A percentile compares a stretch with the other conserved stretches of the same genome.
Evolutionary conservation across 495 filamentous ascomycete genomes (phyloP).

Genomic region (Lasiosphaeria miniovina): DNA sequence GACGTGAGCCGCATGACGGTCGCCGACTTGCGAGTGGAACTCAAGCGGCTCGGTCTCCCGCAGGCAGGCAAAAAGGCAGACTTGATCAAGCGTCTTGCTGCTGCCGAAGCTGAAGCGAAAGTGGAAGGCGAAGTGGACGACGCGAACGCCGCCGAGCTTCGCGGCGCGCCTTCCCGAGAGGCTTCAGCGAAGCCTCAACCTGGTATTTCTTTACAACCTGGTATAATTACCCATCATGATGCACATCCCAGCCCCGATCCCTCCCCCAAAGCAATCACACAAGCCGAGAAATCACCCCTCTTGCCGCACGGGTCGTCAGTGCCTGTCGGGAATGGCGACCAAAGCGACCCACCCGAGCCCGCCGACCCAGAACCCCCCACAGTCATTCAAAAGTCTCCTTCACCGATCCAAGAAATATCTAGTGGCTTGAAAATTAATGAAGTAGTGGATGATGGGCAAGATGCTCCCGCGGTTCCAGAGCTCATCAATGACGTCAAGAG

Average conservation of each 20-base stretch:
- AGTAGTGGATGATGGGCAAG: not conserved
- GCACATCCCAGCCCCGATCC: too few species aligned
- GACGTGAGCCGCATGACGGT: constrained; percentile 60
- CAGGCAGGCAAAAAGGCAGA: constrained; percentile 56
- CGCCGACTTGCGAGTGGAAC: constrained; percentile 54
- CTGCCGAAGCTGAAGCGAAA: constrained; percentile 18
- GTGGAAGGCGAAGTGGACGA: constrained; percentile 15
- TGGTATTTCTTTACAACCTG: too few species aligned
- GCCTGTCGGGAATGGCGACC: not conserved
- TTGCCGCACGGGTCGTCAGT: too few species aligned
- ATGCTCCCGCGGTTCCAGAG: constrained; percentile 13
- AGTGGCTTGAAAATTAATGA: too few species aligned
- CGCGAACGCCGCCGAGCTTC: constrained; percentile 9
- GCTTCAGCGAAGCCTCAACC: too few species aligned
- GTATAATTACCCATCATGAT: too few species aligned
- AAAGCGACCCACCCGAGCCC: not conserved
- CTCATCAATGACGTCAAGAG: constrained; percentile 60
- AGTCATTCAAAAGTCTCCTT: too few species aligned
- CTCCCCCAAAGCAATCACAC: constrained; percentile 2
- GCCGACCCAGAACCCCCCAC: too few species aligned
- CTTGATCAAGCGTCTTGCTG: constrained; percentile 53
- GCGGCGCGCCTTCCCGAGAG: too few species aligned
- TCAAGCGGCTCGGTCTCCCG: constrained; percentile 54
- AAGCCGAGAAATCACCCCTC: too few species aligned
- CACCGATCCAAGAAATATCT: too few species aligned